These are phyloP conservation scores for Fragilaria radians DNA, from an alignment of 108 stramenopile species.

Conservation along the genomic window DNA sequence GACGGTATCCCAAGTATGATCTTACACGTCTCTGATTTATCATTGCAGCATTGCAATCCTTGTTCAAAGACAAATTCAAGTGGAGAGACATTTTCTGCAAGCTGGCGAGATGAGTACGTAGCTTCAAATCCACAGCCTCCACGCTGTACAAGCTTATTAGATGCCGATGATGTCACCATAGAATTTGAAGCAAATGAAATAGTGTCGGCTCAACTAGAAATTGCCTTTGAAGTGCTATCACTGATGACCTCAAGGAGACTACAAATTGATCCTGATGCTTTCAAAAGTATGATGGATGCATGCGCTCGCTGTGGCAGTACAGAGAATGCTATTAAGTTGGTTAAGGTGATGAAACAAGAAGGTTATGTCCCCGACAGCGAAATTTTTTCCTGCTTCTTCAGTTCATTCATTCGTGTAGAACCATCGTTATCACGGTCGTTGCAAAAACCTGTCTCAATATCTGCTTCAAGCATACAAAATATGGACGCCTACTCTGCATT, in stretches of 20 bases:
- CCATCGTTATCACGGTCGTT: not conserved
- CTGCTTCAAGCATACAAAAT: not conserved
- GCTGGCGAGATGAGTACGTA: not conserved
- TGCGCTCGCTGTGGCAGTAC: constrained; percentile 80
- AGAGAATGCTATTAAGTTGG: constrained; percentile 57
- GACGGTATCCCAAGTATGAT: too few species aligned
- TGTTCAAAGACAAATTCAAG: constrained; percentile 16
- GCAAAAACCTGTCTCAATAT: not conserved
- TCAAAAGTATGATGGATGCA: constrained; percentile 77
- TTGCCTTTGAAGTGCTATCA: constrained; percentile 68
- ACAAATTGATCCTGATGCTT: constrained; percentile 53
- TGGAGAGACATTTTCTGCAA: not conserved
- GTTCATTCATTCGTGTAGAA: constrained; percentile 51
- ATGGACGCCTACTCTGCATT: not conserved
- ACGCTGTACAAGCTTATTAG: constrained; percentile 14
- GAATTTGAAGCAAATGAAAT: constrained; percentile 68
- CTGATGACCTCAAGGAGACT: constrained; percentile 54
- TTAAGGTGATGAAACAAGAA: constrained; percentile 75
- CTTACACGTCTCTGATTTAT: too few species aligned
- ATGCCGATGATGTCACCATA: constrained; percentile 21
- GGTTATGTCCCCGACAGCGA: constrained; percentile 61
- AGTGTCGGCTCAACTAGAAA: constrained; percentile 74
- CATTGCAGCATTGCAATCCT: too few species aligned
- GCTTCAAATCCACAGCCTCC: too few species aligned
- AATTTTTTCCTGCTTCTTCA: constrained; percentile 58